phyloP scores from a whole-genome alignment of 352 stramenopile genomes.

The Globisporangium paroecandrum region DNA sequence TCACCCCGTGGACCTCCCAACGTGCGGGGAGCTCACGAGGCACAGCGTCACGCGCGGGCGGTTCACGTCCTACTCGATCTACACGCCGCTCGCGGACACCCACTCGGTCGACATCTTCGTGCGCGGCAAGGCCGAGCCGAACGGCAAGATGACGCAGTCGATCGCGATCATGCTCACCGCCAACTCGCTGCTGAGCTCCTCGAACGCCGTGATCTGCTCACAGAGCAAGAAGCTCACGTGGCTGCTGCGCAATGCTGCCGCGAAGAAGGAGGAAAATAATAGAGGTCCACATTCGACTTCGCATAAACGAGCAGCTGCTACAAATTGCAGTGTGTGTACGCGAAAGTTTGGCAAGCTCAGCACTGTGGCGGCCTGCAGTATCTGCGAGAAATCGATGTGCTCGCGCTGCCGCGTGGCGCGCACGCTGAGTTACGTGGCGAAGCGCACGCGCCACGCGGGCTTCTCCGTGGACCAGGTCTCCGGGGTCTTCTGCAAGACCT shows the following conservation, averaged over 20 bases:
- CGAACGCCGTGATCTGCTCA: constrained; percentile 21
- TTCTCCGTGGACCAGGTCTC: constrained; percentile 16
- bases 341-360: constrained; percentile 23
- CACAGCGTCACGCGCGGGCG: constrained; percentile 9
- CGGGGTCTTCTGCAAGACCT: constrained; percentile 31
- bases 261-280: neutral
- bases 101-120: constrained; percentile 17
- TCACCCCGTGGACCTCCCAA: constrained; percentile 20
- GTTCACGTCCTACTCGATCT: constrained; percentile 16
- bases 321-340: constrained; percentile 21
- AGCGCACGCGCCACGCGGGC: constrained; percentile 2
- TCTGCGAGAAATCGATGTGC: constrained; percentile 27
- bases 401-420: constrained; percentile 26
- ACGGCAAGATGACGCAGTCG: constrained; percentile 12
- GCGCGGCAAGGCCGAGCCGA: constrained; percentile 12
- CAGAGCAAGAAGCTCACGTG: constrained; percentile 39
- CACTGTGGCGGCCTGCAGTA: constrained; percentile 24
- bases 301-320: neutral
- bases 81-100: constrained; percentile 8
- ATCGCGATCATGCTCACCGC: constrained; percentile 14
- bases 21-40: neutral
- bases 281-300: neutral
- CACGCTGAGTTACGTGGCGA: constrained; percentile 25
- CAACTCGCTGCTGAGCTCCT: constrained; percentile 22
- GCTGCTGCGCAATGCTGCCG: constrained; percentile 16